A percentile compares a stretch with the other conserved stretches of the same genome.
phyloP scores from a whole-genome alignment of 2,329 filamentous ascomycete species.

The Curvularia sp. region DNA sequence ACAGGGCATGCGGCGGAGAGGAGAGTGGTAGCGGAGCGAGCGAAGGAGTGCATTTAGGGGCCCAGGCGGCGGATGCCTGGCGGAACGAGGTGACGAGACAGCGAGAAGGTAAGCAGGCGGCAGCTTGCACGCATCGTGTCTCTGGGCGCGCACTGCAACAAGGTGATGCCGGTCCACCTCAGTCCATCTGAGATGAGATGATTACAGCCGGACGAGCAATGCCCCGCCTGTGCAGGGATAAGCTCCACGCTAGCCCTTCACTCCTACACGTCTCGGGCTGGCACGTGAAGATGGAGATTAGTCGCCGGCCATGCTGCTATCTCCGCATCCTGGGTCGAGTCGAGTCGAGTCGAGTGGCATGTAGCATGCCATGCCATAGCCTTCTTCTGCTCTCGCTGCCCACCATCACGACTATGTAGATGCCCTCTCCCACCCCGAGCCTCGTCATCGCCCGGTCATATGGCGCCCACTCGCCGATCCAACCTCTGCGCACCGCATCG shows the following conservation, averaged over 20 bases:
- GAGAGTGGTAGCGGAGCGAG: conserved; percentile 14
- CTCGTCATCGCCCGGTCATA: conserved; percentile 19
- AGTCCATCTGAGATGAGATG: conserved; percentile 17
- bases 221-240: conserved; percentile 20
- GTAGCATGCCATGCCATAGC: too few species aligned
- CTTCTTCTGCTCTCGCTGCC: too few species aligned
- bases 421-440: neutral
- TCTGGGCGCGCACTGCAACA: conserved; percentile 17
- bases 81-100: neutral
- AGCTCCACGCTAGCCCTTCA: conserved; percentile 16
- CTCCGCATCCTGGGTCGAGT: conserved; percentile 18
- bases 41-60: conserved; percentile 13
- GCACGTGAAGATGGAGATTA: conserved; percentile 26
- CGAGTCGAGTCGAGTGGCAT: too few species aligned
- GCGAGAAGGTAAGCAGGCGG: conserved; percentile 14
- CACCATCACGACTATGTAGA: neutral
- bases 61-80: conserved; percentile 1
- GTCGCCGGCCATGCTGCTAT: conserved; percentile 2
- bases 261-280: neutral
- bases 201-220: conserved; percentile 21
- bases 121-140: conserved; percentile 11
- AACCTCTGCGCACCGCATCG: conserved; percentile 20
- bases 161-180: conserved; percentile 25
- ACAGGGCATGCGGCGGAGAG: conserved; percentile 9
- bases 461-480: conserved; percentile 20